A percentile compares a stretch with the other conserved stretches of the same genome.
phyloP scores from a whole-genome alignment of 192 early-diverging fungal species.

The Umbelopsis sp. region DNA sequence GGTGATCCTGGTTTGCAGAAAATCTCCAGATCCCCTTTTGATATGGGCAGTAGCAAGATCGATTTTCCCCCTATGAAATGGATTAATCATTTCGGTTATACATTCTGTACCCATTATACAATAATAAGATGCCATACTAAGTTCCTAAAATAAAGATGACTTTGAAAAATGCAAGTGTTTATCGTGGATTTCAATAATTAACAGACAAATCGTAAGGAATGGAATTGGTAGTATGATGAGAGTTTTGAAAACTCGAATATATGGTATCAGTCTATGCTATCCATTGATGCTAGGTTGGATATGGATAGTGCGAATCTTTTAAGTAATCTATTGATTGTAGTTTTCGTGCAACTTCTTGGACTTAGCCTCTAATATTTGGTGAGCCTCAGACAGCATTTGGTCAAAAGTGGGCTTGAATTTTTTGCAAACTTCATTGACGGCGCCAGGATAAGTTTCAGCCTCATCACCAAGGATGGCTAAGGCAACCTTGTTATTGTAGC shows the following conservation, averaged over 20 bases:
- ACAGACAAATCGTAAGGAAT: too few relatives aligned
- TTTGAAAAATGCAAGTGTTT: too few relatives aligned
- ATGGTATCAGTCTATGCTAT: not conserved
- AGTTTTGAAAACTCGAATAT: not conserved
- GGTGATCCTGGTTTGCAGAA: too few relatives aligned
- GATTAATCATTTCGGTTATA: too few relatives aligned
- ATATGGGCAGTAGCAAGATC: too few relatives aligned
- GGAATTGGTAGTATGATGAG: not conserved
- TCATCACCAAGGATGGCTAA: conserved; percentile 27
- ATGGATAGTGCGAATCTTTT: not conserved
- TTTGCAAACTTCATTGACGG: not conserved
- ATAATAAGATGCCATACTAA: too few relatives aligned
- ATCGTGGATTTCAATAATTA: too few relatives aligned
- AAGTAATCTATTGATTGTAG: not conserved
- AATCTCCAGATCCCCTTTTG: too few relatives aligned
- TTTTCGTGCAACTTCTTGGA: conserved; percentile 6
- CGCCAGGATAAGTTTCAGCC: not conserved
- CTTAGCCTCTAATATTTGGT: not conserved
- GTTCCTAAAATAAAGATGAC: too few relatives aligned
- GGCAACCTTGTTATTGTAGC: conserved; percentile 29
- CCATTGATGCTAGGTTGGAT: not conserved
- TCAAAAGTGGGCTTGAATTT: conserved; percentile 1
- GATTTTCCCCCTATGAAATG: too few relatives aligned
- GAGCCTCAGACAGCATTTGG: not conserved
- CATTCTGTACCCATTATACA: too few relatives aligned